Evolutionary conservation across 1,284 basidiomycete genomes (phyloP).

Genomic region (Leccinum holopus): DNA sequence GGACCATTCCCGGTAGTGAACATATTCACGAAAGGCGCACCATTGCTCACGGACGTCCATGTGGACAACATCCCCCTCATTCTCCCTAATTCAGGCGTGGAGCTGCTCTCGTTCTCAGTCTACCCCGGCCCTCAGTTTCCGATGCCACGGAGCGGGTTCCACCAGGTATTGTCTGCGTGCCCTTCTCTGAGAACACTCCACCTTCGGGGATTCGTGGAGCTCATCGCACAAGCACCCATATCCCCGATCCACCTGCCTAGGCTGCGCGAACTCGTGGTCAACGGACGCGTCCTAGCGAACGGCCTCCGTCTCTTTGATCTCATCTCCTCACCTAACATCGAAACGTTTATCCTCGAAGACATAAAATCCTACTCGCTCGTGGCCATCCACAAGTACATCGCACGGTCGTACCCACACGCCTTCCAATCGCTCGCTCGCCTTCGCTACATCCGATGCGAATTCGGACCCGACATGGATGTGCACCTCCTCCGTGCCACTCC

Average conservation of each 20-base stretch:
- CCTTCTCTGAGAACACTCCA: conserved; percentile 26
- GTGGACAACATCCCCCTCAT: conserved; percentile 32
- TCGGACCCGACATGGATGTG: conserved; percentile 33
- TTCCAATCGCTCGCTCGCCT: conserved; percentile 30
- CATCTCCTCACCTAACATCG: conserved; percentile 32
- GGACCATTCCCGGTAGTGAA: conserved; percentile 25
- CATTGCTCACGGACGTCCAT: conserved; percentile 31
- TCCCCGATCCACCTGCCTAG: conserved; percentile 23
- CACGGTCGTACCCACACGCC: conserved; percentile 26
- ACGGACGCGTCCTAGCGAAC: conserved; percentile 30
- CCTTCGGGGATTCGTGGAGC: conserved; percentile 34
- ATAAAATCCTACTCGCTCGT: conserved; percentile 28
- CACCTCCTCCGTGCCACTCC: conserved; percentile 35
- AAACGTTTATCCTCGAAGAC: conserved; percentile 34
- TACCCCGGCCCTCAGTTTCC: conserved; percentile 34
- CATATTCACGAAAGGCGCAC: conserved; percentile 32
- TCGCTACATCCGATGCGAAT: conserved; percentile 33
- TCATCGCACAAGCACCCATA: conserved; percentile 19
- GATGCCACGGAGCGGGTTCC: conserved; percentile 27
- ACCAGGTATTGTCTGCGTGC: conserved; percentile 23
- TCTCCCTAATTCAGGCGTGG: conserved; percentile 19
- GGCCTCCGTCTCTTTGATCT: conserved; percentile 35
- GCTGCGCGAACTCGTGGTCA: conserved; percentile 33
- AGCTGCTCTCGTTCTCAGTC: conserved; percentile 30
- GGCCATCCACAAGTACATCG: conserved; percentile 32